phyloP scores from a whole-genome alignment of 2,329 filamentous ascomycete genomes.

The Cercospora sp. region DNA sequence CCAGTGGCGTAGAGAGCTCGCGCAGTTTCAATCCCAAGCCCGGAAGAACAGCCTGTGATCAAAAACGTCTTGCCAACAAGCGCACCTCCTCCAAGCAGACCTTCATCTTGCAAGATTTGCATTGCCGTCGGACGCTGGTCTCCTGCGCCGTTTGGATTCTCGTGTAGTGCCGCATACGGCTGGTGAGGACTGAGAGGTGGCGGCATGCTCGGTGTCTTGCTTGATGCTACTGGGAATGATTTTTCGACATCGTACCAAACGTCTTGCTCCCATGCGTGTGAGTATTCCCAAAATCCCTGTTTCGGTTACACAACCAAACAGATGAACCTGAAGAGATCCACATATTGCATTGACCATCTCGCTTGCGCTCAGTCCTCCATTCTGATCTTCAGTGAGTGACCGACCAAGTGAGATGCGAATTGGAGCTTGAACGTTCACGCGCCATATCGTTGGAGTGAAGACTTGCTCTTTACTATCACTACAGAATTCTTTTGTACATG shows the following conservation, averaged over 20 bases:
- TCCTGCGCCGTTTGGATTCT: conserved; percentile 8
- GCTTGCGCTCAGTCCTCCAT: not conserved
- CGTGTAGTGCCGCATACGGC: conserved; percentile 2
- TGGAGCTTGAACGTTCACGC: not conserved
- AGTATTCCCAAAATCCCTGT: not conserved
- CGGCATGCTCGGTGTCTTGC: not conserved
- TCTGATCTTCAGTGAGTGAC: not conserved
- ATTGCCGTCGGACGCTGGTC: conserved; percentile 13
- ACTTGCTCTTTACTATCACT: not conserved
- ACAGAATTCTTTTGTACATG: not conserved
- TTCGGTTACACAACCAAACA: not conserved
- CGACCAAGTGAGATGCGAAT: not conserved
- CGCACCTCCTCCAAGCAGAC: conserved; percentile 1
- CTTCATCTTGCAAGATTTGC: conserved; percentile 16
- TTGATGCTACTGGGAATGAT: not conserved
- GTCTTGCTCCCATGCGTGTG: not conserved
- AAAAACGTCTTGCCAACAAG: conserved; percentile 14
- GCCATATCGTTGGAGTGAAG: not conserved
- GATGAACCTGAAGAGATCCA: not conserved
- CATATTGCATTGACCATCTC: not conserved
- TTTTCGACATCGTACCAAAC: no score
- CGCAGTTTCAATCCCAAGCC: conserved; percentile 17
- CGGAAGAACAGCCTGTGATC: conserved; percentile 17
- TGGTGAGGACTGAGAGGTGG: not conserved
- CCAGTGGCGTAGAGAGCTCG: conserved; percentile 10